phyloP scores from a whole-genome alignment of 345 rosid species.

The Bruguiera gymnorhiza region DNA sequence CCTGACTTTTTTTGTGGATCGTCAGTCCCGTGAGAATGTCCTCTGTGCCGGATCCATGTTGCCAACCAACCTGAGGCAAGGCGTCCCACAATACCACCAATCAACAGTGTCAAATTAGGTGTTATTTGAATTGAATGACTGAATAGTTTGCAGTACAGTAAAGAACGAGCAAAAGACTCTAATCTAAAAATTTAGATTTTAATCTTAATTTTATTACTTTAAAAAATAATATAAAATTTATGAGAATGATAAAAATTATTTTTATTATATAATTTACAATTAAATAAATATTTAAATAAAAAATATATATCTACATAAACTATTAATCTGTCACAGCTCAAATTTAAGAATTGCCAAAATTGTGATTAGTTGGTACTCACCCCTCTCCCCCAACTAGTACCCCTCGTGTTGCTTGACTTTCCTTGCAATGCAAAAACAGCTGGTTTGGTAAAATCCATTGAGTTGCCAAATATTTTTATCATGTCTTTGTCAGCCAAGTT shows the following conservation, averaged over 20 bases:
- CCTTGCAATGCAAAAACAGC: constrained; percentile 44
- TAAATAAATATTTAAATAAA: no score
- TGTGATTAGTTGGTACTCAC: constrained; percentile 20
- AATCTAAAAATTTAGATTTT: background rate
- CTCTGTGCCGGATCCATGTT: constrained; percentile 57
- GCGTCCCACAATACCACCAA: background rate
- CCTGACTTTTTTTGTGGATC: constrained; percentile 28
- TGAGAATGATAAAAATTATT: no score
- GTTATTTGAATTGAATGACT: background rate
- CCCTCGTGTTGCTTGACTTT: constrained; percentile 1
- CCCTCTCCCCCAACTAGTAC: constrained; percentile 54
- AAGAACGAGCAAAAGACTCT: background rate
- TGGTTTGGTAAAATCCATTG: constrained; percentile 39
- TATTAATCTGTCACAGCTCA: no score
- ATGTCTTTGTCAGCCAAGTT: constrained; percentile 13
- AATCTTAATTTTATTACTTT: no score
- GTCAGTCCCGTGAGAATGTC: constrained; percentile 48
- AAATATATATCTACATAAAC: no score
- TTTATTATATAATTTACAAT: no score
- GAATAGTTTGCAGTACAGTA: background rate
- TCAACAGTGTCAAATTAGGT: background rate
- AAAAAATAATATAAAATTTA: no score
- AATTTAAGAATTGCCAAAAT: background rate
- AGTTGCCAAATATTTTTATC: constrained; percentile 41
- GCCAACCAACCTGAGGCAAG: constrained; percentile 48